Evolutionary conservation across 352 stramenopile species (phyloP).

Genomic region (Thalassiosira pacifica): DNA sequence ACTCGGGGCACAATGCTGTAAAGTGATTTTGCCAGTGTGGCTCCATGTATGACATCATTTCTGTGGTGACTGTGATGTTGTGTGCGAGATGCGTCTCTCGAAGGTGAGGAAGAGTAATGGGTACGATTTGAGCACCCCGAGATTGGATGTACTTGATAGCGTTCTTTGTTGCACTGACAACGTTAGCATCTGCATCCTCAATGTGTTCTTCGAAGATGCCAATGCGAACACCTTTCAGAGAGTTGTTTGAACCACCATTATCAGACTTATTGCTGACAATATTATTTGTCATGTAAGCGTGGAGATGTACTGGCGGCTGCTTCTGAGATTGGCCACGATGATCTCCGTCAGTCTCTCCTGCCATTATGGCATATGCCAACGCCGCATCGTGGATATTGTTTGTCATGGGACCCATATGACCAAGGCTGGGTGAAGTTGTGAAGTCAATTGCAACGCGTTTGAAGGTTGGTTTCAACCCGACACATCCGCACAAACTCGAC

Average conservation of each 20-base stretch:
- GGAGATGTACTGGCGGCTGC: slow-evolving; percentile 56
- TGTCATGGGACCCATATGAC: slow-evolving; percentile 89
- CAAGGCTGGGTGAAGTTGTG: slow-evolving; percentile 84
- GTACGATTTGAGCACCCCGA: slow-evolving; percentile 87
- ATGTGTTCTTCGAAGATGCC: slow-evolving; percentile 88
- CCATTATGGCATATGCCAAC: slow-evolving; percentile 90
- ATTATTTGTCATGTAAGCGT: slow-evolving; percentile 42
- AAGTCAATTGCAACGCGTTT: slow-evolving; percentile 57
- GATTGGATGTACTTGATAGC: slow-evolving; percentile 80
- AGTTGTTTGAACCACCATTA: not conserved
- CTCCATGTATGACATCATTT: slow-evolving; percentile 48
- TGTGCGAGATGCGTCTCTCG: slow-evolving; percentile 89
- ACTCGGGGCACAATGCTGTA: slow-evolving; percentile 32
- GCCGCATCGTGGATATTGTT: slow-evolving; percentile 88
- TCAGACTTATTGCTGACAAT: not conserved
- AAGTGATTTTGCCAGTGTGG: slow-evolving; percentile 80
- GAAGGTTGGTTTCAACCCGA: slow-evolving; percentile 91
- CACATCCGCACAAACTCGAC: slow-evolving; percentile 89
- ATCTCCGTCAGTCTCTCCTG: slow-evolving; percentile 49
- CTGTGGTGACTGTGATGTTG: slow-evolving; percentile 88
- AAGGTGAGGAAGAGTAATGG: slow-evolving; percentile 88
- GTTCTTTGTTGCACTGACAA: slow-evolving; percentile 75
- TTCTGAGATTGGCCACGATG: slow-evolving; percentile 30
- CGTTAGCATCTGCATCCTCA: slow-evolving; percentile 87
- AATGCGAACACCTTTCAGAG: slow-evolving; percentile 86